Base-by-base conservation (phyloP, 1,139 yeast genomes). In the Candida tropicalis region DNA sequence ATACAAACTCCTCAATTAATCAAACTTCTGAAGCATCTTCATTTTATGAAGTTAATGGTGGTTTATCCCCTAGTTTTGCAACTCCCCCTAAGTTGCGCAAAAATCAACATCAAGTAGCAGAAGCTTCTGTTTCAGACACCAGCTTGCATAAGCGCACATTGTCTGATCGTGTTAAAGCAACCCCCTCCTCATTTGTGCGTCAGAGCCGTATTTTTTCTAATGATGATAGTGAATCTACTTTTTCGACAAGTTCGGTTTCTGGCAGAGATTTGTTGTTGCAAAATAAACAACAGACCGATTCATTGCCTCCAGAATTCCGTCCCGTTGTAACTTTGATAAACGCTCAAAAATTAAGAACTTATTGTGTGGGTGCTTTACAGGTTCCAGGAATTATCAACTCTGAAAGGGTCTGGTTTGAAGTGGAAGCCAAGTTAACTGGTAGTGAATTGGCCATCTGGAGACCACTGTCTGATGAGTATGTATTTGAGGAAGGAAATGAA, bases 391-490 rank as follows among this genome's bases (percentile, higher is more conserved):
- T 36, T 5, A 12, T 45, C 7, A 45, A 32, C 11, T 15, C 24
- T 6, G 60, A 59, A 40, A 46, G 51, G 31, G 54, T 52, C 9
- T 70, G 75, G 74, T 45, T 64, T 13, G 66, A 63, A 40, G 75
- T 69, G 1, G 75, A 72, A 42, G 76, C 73, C 25, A 73, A 74
- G 51, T 59, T 79, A 46, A 67, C 75, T 11, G 84, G 84, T 25
- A 70, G 68, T 34, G 84, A 79, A 54, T 66, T 79, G 50, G 68
- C 77, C 3, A 66, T 77, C 38, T 75, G 80, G 79, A 61, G 70
- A 41, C 62, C 70, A 28, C 60, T 66, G 8, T 53, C 54, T 12
- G 60, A 53, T 6, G 63, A 58, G 11, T 58, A 44, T 29, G 33
- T 38, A 7, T 52, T 51, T 8, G 66, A 57, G 15, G 46, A 48